Percentiles rank a stretch among this genome's conserved stretches.
These are phyloP conservation scores for Nakataea oryzae DNA, from an alignment of 2,329 filamentous ascomycete genomes.

Conservation along the genomic window DNA sequence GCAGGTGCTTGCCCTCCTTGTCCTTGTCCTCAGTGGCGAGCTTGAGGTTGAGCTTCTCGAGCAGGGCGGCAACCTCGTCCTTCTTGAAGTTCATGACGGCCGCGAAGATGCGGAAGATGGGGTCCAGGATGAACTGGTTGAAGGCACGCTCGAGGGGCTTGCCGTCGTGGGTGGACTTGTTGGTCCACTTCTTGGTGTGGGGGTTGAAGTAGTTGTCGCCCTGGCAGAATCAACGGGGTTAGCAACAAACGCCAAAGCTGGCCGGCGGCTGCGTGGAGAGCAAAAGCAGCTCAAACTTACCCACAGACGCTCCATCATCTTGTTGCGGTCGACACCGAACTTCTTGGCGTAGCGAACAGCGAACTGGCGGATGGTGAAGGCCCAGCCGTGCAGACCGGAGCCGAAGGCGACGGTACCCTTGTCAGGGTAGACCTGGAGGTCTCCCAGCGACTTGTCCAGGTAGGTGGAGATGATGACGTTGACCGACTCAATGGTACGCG, in stretches of 20 bases:
- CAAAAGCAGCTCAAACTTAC: conserved; percentile 38
- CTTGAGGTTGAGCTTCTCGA: conserved; percentile 94
- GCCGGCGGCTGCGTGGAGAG: neutral
- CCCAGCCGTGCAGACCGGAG: conserved; percentile 99
- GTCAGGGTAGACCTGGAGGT: conserved; percentile 97
- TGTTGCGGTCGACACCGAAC: conserved; percentile 98
- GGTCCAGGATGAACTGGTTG: conserved; percentile 99
- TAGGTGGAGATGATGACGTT: conserved; percentile 99
- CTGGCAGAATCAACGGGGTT: conserved; percentile 14
- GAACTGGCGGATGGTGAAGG: conserved; percentile 98
- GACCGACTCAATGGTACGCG: conserved; percentile 97
- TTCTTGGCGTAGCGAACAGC: conserved; percentile 96
- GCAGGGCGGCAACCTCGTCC: conserved; percentile 73
- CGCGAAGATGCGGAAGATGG: conserved; percentile 98
- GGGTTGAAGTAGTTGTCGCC: conserved; percentile 99
- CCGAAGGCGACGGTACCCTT: conserved; percentile 97
- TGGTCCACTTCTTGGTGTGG: conserved; percentile 99
- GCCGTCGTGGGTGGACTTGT: conserved; percentile 70
- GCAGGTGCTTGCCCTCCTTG: conserved; percentile 92
- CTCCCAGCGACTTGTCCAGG: conserved; percentile 91
- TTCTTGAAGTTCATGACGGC: conserved; percentile 98
- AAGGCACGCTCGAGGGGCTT: conserved; percentile 90
- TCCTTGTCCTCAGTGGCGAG: conserved; percentile 77
- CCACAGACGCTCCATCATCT: conserved; percentile 99
- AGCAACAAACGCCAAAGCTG: conserved; percentile 6